phyloP scores from a whole-genome alignment of 768 basidiomycete genomes.

The Suillus plorans region DNA sequence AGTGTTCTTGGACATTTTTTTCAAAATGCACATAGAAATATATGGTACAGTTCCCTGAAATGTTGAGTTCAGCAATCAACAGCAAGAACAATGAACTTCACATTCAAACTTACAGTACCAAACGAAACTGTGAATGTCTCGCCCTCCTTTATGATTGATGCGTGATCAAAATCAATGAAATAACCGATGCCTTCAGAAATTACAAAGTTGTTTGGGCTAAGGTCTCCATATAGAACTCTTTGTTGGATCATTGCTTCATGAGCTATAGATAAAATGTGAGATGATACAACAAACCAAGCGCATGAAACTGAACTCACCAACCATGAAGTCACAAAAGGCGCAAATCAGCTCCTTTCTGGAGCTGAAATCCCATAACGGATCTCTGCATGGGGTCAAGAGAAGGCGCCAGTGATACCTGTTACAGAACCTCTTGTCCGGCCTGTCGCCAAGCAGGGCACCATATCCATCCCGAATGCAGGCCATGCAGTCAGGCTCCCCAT shows the following conservation, averaged over 20 bases:
- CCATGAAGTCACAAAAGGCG: conserved; percentile 5
- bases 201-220: not conserved
- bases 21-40: not conserved
- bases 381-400: not conserved
- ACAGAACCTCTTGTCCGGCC: not conserved
- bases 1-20: not conserved
- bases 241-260: not conserved
- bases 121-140: not conserved
- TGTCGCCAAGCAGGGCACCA: not conserved
- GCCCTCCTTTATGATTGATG: not conserved
- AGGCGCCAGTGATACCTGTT: not conserved
- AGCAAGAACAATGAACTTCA: not conserved
- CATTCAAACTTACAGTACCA: not conserved
- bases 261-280: not conserved
- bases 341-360: conserved; percentile 7
- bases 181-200: not conserved
- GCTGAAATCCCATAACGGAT: not conserved
- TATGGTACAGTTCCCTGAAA: not conserved
- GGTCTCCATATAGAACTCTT: not conserved
- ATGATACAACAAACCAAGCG: not conserved
- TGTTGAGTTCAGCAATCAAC: not conserved
- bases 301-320: not conserved
- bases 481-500: not conserved
- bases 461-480: not conserved
- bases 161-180: not conserved